Conservation (phyloP, 2,329 filamentous ascomycete species). For the Cadophora luteo-olivacea region DNA sequence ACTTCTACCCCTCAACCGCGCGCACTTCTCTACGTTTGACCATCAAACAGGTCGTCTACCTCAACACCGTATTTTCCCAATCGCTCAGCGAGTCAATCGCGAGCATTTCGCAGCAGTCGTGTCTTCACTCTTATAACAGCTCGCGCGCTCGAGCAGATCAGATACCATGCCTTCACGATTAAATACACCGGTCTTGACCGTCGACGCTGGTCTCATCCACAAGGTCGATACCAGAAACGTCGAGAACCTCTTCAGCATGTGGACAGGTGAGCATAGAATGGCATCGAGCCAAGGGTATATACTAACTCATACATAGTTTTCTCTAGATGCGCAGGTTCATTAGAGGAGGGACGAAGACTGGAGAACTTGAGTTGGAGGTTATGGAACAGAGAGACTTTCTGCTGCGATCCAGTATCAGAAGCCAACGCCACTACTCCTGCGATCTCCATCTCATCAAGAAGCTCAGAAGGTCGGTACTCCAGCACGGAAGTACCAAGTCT, state of each 20-base stretch:
- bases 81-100: constrained; percentile 42
- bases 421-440: constrained; percentile 52
- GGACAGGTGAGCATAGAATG: constrained; percentile 74
- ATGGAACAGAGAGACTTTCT: constrained; percentile 93
- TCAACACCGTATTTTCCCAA: neutral
- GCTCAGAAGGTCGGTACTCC: constrained; percentile 46
- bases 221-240: constrained; percentile 93
- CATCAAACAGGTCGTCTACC: constrained; percentile 13
- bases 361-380: constrained; percentile 97
- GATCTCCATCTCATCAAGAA: constrained; percentile 45
- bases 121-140: constrained; percentile 38
- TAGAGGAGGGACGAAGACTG: constrained; percentile 89
- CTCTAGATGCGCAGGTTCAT: constrained; percentile 89
- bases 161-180: constrained; percentile 79
- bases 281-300: neutral
- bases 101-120: constrained; percentile 39
- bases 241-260: constrained; percentile 95
- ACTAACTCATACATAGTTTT: constrained; percentile 67
- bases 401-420: constrained; percentile 71
- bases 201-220: constrained; percentile 91
- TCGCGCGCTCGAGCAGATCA: constrained; percentile 43
- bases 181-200: constrained; percentile 85
- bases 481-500: constrained; percentile 73
- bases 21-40: constrained; percentile 7
- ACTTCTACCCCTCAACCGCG: constrained; percentile 15